Evolutionary conservation across 768 basidiomycete species (phyloP).

Genomic region (Lentinula aciculospora): DNA sequence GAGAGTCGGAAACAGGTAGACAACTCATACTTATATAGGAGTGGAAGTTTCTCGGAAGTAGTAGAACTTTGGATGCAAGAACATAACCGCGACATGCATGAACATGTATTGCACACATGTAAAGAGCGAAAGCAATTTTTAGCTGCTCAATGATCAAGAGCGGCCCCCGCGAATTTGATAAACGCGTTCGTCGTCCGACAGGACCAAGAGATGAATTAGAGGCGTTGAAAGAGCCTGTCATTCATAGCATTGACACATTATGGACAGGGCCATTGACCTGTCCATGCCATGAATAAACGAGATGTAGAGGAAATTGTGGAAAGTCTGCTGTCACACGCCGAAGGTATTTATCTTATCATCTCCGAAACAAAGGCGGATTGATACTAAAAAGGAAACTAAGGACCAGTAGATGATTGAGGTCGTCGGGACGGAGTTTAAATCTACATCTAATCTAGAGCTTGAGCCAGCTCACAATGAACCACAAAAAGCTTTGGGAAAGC

Average conservation of each 20-base stretch:
- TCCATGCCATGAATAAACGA: neutral
- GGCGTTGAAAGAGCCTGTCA: no score
- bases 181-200: no score
- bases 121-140: no score
- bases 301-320: neutral
- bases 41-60: no score
- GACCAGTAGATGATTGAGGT: neutral
- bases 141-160: no score
- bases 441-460: neutral
- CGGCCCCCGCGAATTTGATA: no score
- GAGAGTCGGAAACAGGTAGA: no score
- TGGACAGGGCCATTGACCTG: neutral
- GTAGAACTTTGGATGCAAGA: no score
- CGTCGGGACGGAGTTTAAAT: slow-evolving; percentile 5
- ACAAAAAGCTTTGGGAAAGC: neutral
- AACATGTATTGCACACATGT: no score
- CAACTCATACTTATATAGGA: no score
- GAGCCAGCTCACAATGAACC: neutral
- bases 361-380: neutral
- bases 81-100: no score
- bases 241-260: neutral
- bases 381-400: neutral
- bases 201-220: no score
- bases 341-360: slow-evolving; percentile 4
- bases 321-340: neutral